These are phyloP conservation scores for Calendula officinalis DNA, from an alignment of 129 eudicot species.

Conservation along the genomic window DNA sequence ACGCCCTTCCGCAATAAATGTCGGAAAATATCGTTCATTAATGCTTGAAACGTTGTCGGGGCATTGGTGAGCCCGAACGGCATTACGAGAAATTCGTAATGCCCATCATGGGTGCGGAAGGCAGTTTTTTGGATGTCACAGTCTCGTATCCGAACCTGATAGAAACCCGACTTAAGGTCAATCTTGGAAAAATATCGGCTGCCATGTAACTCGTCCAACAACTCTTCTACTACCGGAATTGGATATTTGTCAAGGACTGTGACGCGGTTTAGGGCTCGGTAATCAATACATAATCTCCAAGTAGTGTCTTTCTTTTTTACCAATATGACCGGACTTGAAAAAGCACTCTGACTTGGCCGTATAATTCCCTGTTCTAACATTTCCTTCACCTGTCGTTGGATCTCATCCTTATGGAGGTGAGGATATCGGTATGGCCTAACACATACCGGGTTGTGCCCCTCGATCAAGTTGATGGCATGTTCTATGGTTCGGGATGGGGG, in stretches of 20 bases:
- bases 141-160: not conserved
- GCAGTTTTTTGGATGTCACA: not conserved
- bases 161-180: not conserved
- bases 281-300: not conserved
- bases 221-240: not conserved
- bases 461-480: not conserved
- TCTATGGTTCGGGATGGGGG: not conserved
- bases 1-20: not conserved
- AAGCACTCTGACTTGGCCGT: not conserved
- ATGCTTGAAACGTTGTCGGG: not conserved
- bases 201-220: not conserved
- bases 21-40: not conserved
- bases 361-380: not conserved
- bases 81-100: not conserved
- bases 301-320: not conserved
- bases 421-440: not conserved
- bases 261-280: not conserved
- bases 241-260: not conserved
- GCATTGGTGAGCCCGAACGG: not conserved
- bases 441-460: not conserved
- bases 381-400: not conserved
- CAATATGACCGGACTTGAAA: not conserved
- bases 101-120: not conserved
- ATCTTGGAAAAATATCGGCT: not conserved
- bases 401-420: not conserved